A percentile compares a stretch with the other conserved stretches of the same genome.
Evolutionary conservation across 345 rosid species (phyloP).

Genomic region (Gossypium longicalyx): DNA sequence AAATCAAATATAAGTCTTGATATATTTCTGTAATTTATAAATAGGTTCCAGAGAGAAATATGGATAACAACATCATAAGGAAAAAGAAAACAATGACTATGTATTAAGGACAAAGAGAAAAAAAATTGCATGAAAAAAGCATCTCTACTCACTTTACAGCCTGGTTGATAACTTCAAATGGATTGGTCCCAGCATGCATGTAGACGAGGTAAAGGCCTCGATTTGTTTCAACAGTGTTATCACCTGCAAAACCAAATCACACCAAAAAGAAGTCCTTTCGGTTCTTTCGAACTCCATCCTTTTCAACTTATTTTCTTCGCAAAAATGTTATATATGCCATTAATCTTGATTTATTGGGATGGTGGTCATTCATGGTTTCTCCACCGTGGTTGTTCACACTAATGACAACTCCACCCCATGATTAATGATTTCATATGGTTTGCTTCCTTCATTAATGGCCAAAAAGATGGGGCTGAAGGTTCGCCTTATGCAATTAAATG

Average conservation of each 20-base stretch:
- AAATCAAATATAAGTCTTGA: neutral
- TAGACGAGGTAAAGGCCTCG: slow-evolving; percentile 85
- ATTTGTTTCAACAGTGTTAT: slow-evolving; percentile 74
- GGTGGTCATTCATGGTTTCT: slow-evolving; percentile 20
- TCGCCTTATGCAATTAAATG: slow-evolving; percentile 12
- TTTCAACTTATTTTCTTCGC: slow-evolving; percentile 27
- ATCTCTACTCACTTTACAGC: slow-evolving; percentile 68
- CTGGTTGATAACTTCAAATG: slow-evolving; percentile 87
- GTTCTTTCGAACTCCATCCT: slow-evolving; percentile 32
- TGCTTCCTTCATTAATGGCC: slow-evolving; percentile 21
- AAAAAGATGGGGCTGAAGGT: slow-evolving; percentile 18
- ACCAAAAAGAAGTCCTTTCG: slow-evolving; percentile 31
- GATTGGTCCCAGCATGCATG: slow-evolving; percentile 93
- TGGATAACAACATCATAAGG: neutral
- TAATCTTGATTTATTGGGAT: slow-evolving; percentile 24
- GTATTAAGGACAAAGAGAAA: neutral
- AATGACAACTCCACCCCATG: slow-evolving; percentile 30
- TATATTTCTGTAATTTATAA: neutral
- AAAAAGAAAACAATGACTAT: neutral
- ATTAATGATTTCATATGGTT: slow-evolving; percentile 18
- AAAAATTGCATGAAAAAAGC: neutral
- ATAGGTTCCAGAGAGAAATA: neutral
- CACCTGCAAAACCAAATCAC: slow-evolving; percentile 70
- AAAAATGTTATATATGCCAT: slow-evolving; percentile 28
- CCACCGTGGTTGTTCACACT: slow-evolving; percentile 26